Percentiles rank a stretch among this genome's conserved stretches.
These are phyloP conservation scores for Zanthoxylum bungeanum DNA, from an alignment of 345 rosid species.

Conservation along the genomic window DNA sequence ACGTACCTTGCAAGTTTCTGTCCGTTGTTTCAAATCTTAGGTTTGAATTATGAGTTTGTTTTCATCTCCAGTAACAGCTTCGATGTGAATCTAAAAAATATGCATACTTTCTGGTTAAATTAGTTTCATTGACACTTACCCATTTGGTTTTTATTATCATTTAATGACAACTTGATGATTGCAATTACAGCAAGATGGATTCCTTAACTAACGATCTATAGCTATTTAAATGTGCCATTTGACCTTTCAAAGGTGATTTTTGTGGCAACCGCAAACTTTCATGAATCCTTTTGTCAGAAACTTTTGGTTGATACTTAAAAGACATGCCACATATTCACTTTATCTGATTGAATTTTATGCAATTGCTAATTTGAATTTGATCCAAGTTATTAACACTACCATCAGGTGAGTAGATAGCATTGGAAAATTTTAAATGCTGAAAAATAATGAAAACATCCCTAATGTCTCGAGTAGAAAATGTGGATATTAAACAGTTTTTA, in stretches of 20 bases:
- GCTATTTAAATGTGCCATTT: constrained; percentile 96
- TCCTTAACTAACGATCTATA: constrained; percentile 54
- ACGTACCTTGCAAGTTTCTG: no score
- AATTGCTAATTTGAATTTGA: background rate
- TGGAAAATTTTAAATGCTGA: background rate
- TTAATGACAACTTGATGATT: constrained; percentile 6
- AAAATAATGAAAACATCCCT: background rate
- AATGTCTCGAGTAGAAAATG: background rate
- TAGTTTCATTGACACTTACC: constrained; percentile 6
- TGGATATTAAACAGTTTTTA: background rate
- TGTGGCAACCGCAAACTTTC: constrained; percentile 70
- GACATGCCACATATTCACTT: background rate
- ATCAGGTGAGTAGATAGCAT: background rate
- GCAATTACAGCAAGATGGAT: constrained; percentile 6
- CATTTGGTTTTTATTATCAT: background rate
- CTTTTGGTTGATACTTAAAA: background rate
- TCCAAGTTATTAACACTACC: background rate
- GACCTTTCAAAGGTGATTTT: constrained; percentile 96
- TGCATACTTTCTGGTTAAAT: background rate
- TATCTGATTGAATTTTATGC: background rate
- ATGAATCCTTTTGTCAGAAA: background rate
- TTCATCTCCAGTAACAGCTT: background rate
- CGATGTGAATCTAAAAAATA: no score
- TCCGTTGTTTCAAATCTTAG: background rate
- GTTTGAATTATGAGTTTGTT: background rate